Conservation (phyloP, 2,329 filamentous ascomycete genomes). For the Rhytidhysteron rufulum region DNA sequence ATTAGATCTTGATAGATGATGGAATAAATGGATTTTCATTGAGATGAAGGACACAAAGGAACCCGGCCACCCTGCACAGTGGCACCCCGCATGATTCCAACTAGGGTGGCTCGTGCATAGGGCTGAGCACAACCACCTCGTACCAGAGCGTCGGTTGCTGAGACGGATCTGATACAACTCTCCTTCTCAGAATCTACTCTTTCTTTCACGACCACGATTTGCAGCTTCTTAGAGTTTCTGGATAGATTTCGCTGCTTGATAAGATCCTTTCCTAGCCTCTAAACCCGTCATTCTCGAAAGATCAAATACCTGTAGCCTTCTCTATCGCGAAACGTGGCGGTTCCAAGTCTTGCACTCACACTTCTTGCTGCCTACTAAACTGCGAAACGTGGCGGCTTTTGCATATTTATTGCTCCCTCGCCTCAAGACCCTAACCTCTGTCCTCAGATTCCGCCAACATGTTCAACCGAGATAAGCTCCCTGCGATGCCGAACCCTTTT, state of each 20-base stretch:
- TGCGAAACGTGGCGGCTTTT: slow-evolving; percentile 1
- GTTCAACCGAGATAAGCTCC: slow-evolving; percentile 56
- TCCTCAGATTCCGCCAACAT: slow-evolving; percentile 30
- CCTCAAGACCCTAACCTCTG: neutral
- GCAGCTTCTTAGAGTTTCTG: neutral
- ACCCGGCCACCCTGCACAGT: too few species aligned
- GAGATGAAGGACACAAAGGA: too few species aligned
- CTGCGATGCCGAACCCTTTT: slow-evolving; percentile 43
- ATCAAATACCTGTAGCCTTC: slow-evolving; percentile 3
- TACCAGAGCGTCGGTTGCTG: neutral
- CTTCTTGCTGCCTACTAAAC: slow-evolving; percentile 1
- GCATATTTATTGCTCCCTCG: slow-evolving; percentile 1
- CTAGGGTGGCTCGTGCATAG: too few species aligned
- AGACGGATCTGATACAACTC: slow-evolving; percentile 1
- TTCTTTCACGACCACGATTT: neutral
- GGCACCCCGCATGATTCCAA: too few species aligned
- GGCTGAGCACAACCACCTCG: too few species aligned
- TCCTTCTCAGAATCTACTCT: neutral
- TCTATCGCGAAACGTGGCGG: slow-evolving; percentile 1
- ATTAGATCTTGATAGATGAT: neutral
- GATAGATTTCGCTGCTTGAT: neutral
- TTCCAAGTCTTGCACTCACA: too few species aligned
- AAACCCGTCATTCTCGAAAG: too few species aligned
- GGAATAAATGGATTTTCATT: too few species aligned
- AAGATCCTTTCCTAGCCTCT: neutral